These are phyloP conservation scores for Podila epigama DNA, from an alignment of 192 early-diverging fungal species.

Conservation along the genomic window DNA sequence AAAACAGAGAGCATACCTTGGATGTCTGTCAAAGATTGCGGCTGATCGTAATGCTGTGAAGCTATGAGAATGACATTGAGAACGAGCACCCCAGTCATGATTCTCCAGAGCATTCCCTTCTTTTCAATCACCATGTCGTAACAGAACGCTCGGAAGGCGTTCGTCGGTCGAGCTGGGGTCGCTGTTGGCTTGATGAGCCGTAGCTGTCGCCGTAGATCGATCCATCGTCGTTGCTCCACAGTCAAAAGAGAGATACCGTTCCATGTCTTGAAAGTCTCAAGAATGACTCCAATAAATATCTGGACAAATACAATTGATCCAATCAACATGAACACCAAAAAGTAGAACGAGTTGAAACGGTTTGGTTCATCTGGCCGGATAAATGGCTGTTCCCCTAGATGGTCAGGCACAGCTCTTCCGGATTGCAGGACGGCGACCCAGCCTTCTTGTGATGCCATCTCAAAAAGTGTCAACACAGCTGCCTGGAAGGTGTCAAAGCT, in stretches of 20 bases:
- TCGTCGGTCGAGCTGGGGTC: conserved; percentile 52
- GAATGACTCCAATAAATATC: conserved; percentile 66
- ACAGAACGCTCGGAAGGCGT: conserved; percentile 54
- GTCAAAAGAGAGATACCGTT: conserved; percentile 63
- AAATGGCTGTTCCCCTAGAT: conserved; percentile 46
- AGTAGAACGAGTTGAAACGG: conserved; percentile 60
- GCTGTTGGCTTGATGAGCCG: conserved; percentile 60
- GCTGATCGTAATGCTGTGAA: conserved; percentile 31
- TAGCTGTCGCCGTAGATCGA: conserved; percentile 63
- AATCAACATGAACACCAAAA: conserved; percentile 63
- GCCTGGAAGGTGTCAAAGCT: conserved; percentile 64
- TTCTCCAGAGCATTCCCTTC: conserved; percentile 53
- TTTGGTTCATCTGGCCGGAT: conserved; percentile 51
- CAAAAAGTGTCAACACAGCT: conserved; percentile 61
- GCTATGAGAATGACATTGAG: conserved; percentile 58
- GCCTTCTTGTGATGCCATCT: conserved; percentile 64
- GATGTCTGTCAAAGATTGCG: conserved; percentile 28
- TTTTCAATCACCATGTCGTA: conserved; percentile 61
- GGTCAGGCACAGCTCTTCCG: conserved; percentile 43
- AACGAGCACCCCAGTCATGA: conserved; percentile 55
- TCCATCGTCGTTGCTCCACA: conserved; percentile 63
- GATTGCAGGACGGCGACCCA: conserved; percentile 60
- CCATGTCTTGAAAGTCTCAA: conserved; percentile 63
- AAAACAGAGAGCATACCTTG: too few relatives aligned
- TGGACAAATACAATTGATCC: conserved; percentile 65